Percentiles rank a stretch among this genome's conserved stretches.
Conservation (phyloP, 148 eudicot genomes). For the Diospyros kaki region DNA sequence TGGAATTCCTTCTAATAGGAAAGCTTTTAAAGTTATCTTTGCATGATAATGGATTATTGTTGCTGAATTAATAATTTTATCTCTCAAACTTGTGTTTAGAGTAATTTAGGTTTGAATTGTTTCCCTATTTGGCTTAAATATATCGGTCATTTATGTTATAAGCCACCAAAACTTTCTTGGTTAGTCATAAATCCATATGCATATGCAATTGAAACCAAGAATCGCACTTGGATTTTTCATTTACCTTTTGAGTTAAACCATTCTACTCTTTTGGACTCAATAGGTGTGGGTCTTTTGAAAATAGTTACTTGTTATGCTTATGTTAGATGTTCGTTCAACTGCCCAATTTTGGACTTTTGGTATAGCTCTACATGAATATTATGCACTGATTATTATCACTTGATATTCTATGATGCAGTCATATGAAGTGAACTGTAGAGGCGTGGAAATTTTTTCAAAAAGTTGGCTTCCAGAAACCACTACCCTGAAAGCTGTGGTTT, state of each 20-base stretch:
- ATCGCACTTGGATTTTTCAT: not conserved
- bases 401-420: slow-evolving; percentile 42
- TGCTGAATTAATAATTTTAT: not conserved
- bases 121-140: not conserved
- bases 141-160: not conserved
- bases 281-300: not conserved
- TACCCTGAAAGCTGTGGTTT: slow-evolving; percentile 69
- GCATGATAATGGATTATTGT: not conserved
- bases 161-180: not conserved
- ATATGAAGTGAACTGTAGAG: slow-evolving; percentile 75
- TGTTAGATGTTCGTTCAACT: not conserved
- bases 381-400: slow-evolving; percentile 4
- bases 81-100: not conserved
- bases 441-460: slow-evolving; percentile 73
- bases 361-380: not conserved
- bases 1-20: no score
- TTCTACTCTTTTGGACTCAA: no score
- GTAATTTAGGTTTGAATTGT: not conserved
- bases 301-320: not conserved
- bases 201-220: slow-evolving; percentile 1
- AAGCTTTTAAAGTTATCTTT: not conserved
- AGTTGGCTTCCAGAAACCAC: slow-evolving; percentile 74
- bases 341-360: not conserved
- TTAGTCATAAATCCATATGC: not conserved
- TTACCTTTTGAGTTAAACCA: no score